Percentiles rank a stretch among this genome's conserved stretches.
phyloP scores from a whole-genome alignment of 2,329 filamentous ascomycete species.

The Exophiala mesophila region DNA sequence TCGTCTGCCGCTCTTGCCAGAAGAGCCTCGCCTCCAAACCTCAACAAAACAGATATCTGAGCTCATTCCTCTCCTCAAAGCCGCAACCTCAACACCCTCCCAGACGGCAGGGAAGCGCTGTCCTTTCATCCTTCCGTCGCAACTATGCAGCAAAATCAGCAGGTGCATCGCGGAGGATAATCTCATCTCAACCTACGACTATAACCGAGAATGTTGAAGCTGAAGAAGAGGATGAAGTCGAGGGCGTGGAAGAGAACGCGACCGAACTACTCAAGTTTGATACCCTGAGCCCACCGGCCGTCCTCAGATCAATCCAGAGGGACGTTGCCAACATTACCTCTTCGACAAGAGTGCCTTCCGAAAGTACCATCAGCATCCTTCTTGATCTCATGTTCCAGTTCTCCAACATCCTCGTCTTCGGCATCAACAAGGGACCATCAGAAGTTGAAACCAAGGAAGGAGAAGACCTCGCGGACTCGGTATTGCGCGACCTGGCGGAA shows the following conservation, averaged over 20 bases:
- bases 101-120: neutral
- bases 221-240: neutral
- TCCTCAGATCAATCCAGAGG: slow-evolving; percentile 4
- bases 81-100: neutral
- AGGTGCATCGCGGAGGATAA: neutral
- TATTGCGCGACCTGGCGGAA: slow-evolving; percentile 22
- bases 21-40: slow-evolving; percentile 6
- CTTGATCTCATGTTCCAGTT: slow-evolving; percentile 13
- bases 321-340: slow-evolving; percentile 17
- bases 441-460: slow-evolving; percentile 13
- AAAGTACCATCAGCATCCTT: slow-evolving; percentile 14
- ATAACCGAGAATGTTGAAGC: neutral
- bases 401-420: slow-evolving; percentile 20
- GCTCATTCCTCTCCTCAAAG: slow-evolving; percentile 6
- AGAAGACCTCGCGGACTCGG: slow-evolving; percentile 36
- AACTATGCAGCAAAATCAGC: neutral
- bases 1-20: slow-evolving; percentile 20
- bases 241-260: neutral
- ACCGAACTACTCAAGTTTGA: neutral
- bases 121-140: neutral
- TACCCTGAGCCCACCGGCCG: neutral
- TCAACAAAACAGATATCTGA: slow-evolving; percentile 10
- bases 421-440: slow-evolving; percentile 14
- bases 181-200: no score
- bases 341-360: slow-evolving; percentile 7